phyloP scores from a whole-genome alignment of 1,284 basidiomycete genomes.

The Coniferiporia sulphurascens region DNA sequence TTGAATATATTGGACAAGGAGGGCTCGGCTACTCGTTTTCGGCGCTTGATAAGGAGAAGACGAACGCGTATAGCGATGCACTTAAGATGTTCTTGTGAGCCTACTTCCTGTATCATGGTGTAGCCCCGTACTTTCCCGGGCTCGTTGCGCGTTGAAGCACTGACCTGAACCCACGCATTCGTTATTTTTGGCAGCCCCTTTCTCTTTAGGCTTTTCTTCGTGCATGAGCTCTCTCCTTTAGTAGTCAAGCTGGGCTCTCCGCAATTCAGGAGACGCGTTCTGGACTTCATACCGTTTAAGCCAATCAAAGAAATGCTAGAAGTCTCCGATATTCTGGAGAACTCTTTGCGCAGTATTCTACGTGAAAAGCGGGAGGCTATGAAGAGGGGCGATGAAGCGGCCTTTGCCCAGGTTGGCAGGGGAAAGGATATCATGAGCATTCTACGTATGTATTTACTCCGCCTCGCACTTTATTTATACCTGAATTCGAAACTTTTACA shows the following conservation, averaged over 20 bases:
- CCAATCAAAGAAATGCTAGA: conserved; percentile 31
- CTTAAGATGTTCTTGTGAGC: conserved; percentile 27
- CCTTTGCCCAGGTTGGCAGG: conserved; percentile 19
- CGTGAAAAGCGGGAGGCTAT: conserved; percentile 16
- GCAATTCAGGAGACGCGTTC: conserved; percentile 32
- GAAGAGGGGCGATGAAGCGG: conserved; percentile 19
- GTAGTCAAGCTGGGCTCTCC: conserved; percentile 32
- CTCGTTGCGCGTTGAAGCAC: conserved; percentile 15
- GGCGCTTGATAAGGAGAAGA: conserved; percentile 24
- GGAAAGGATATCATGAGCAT: conserved; percentile 28
- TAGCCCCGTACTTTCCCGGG: conserved; percentile 17
- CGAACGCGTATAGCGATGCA: conserved; percentile 27
- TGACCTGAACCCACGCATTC: neutral
- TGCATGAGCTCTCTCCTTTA: conserved; percentile 27
- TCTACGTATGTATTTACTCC: conserved; percentile 18
- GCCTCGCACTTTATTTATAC: neutral
- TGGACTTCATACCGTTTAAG: conserved; percentile 25
- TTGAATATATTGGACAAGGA: conserved; percentile 31
- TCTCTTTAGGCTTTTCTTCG: neutral
- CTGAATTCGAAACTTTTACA: neutral
- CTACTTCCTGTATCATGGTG: neutral
- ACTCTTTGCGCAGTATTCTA: conserved; percentile 14
- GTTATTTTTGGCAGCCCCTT: conserved; percentile 19
- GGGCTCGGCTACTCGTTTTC: conserved; percentile 39
- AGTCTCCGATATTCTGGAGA: conserved; percentile 25